phyloP scores from a whole-genome alignment of 768 basidiomycete species.

The Lactarius sanguifluus region DNA sequence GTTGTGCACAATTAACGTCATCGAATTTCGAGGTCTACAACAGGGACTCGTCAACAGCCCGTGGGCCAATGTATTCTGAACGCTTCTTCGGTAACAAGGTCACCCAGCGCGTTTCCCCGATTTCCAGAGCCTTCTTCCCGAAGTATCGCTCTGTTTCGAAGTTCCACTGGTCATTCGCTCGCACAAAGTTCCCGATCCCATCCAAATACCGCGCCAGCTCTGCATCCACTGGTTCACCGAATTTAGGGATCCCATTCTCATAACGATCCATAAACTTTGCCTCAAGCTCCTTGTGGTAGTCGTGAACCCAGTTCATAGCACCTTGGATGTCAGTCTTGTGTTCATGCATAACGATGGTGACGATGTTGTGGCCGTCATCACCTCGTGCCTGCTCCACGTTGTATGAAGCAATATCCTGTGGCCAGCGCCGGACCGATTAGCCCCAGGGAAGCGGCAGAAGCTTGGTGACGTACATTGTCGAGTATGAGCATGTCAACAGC shows the following conservation, averaged over 20 bases:
- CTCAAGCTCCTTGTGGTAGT: conserved; percentile 33
- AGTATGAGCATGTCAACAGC: conserved; percentile 5
- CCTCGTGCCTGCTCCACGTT: conserved; percentile 37
- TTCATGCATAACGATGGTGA: conserved; percentile 45
- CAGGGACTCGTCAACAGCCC: too few species aligned
- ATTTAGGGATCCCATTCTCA: conserved; percentile 37
- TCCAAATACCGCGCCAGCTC: conserved; percentile 40
- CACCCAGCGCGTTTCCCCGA: background rate
- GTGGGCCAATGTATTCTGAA: background rate
- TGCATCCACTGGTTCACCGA: conserved; percentile 38
- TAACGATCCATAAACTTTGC: conserved; percentile 35
- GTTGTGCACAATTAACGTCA: too few species aligned
- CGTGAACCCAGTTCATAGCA: conserved; percentile 37
- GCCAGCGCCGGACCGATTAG: background rate
- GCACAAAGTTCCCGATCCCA: conserved; percentile 44
- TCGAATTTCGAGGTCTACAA: too few species aligned
- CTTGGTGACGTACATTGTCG: conserved; percentile 1
- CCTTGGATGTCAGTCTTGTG: conserved; percentile 34
- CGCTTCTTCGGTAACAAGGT: background rate
- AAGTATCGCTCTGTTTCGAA: conserved; percentile 35
- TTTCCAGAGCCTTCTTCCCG: background rate
- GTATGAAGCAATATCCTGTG: conserved; percentile 35
- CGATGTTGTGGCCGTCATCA: conserved; percentile 40
- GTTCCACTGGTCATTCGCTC: conserved; percentile 41
- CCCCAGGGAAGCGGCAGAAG: background rate